Conservation (phyloP, 495 filamentous ascomycete species). For the Penicillium paradoxum region DNA sequence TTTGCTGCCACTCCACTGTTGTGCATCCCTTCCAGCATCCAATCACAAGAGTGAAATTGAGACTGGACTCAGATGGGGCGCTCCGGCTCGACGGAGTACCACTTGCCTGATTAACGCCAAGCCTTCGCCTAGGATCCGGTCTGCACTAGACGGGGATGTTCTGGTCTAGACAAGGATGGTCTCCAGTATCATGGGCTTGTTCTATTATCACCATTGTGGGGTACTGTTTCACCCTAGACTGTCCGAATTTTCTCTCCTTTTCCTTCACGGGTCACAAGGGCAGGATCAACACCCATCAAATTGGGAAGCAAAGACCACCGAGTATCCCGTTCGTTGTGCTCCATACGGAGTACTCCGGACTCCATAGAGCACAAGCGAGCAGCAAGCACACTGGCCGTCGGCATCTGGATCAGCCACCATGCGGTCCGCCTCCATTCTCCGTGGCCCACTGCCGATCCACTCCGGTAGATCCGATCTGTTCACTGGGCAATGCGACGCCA, state of each 20-base stretch:
- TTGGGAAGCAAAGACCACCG: too few species aligned
- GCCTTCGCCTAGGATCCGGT: neutral
- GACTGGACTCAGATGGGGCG: neutral
- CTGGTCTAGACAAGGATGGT: too few species aligned
- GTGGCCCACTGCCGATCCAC: neutral
- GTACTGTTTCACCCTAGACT: too few species aligned
- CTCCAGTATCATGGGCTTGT: too few species aligned
- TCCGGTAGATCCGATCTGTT: neutral
- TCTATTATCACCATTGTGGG: too few species aligned
- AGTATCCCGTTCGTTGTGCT: too few species aligned
- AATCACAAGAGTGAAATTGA: neutral
- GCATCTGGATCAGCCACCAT: neutral
- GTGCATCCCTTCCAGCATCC: neutral
- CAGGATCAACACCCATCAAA: too few species aligned
- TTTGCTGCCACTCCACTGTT: neutral
- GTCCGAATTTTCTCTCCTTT: too few species aligned
- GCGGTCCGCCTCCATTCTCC: neutral
- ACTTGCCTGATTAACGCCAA: neutral
- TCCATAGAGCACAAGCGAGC: too few species aligned
- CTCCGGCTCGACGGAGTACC: neutral
- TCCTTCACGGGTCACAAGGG: too few species aligned
- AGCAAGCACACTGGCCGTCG: neutral
- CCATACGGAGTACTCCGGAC: neutral
- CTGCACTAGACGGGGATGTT: too few species aligned
- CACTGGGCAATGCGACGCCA: neutral